Conservation (phyloP, 1,284 basidiomycete species). For the Xerocomus nothofagi region DNA sequence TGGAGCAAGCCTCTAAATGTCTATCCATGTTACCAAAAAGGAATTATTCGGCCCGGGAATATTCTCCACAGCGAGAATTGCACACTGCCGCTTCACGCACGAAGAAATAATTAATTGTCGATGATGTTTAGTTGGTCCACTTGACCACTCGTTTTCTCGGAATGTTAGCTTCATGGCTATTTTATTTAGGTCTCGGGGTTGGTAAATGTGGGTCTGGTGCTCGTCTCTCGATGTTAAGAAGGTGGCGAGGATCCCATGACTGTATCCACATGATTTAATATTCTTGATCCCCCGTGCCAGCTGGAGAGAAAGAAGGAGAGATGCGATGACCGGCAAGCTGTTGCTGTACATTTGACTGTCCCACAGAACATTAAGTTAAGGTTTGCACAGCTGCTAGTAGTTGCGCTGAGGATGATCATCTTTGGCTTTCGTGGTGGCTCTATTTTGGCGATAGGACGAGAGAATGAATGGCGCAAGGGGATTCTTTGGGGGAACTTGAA, state of each 20-base stretch:
- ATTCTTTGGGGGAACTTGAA: neutral
- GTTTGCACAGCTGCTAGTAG: no score
- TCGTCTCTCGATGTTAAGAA: neutral
- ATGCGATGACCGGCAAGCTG: slow-evolving; percentile 1
- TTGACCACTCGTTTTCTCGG: neutral
- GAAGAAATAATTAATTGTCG: no score
- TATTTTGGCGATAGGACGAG: no score
- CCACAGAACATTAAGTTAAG: no score
- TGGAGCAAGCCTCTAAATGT: neutral
- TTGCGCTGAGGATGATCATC: neutral
- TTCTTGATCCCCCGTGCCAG: neutral
- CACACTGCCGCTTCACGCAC: no score
- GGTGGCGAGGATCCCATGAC: neutral
- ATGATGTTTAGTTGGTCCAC: neutral
- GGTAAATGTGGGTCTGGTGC: no score
- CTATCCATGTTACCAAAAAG: neutral
- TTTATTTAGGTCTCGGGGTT: neutral
- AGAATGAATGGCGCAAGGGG: no score
- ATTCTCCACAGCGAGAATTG: neutral
- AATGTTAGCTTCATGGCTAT: neutral
- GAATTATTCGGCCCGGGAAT: neutral
- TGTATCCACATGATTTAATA: neutral
- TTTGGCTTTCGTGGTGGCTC: neutral
- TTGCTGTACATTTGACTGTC: neutral
- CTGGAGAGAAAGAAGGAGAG: no score